Conservation (phyloP, 2,329 filamentous ascomycete species). For the Emergomyces orientalis region DNA sequence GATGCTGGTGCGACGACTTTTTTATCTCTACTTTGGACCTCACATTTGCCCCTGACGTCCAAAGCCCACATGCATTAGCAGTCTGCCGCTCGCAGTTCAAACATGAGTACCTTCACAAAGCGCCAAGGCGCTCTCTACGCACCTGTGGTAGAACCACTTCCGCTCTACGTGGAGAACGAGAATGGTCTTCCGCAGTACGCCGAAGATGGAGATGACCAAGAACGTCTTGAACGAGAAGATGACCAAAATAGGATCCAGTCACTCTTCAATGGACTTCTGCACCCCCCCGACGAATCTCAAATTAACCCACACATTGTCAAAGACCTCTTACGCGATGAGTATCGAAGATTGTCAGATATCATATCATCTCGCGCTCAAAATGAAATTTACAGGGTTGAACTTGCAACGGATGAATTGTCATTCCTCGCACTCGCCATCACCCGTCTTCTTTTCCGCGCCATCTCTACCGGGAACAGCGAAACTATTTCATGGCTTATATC, state of each 20-base stretch:
- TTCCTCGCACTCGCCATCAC: not conserved
- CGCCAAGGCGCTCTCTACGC: not conserved
- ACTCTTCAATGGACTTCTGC: not conserved
- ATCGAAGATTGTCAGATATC: not conserved
- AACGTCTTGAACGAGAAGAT: not conserved
- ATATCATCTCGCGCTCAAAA: not conserved
- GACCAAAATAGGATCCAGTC: not conserved
- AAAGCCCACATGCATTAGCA: not conserved
- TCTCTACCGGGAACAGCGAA: not conserved
- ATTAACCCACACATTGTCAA: not conserved
- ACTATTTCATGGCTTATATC: slow-evolving; percentile 5
- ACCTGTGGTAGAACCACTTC: not conserved
- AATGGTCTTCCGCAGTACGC: not conserved
- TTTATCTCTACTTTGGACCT: not conserved
- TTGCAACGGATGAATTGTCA: not conserved
- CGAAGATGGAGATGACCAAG: not conserved
- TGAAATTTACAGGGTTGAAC: not conserved
- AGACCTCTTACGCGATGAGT: not conserved
- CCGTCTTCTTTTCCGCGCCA: slow-evolving; percentile 1
- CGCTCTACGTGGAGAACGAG: not conserved
- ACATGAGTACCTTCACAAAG: slow-evolving; percentile 3
- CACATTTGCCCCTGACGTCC: not conserved
- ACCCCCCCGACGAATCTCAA: not conserved
- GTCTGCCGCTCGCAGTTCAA: not conserved
- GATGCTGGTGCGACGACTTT: not conserved